Evolutionary conservation across 23 red algal genomes (phyloP), one percentile per base, ranked within the genome.

Genomic region (Gracilaria domingensis): DNA sequence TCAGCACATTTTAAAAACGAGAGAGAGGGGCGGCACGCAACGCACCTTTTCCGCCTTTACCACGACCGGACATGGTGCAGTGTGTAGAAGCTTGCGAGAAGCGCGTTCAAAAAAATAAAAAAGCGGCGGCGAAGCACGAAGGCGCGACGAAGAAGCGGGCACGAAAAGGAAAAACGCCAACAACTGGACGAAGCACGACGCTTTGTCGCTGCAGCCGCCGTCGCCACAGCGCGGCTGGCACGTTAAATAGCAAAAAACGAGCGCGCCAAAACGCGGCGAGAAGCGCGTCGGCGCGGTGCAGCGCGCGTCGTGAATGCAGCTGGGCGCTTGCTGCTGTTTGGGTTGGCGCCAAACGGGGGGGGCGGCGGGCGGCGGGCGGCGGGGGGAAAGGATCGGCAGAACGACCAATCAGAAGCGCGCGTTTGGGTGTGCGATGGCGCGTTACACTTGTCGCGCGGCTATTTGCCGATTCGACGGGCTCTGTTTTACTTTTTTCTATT

Each of bases 11-110:
- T 58, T 12, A 58, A 58, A 58, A 58, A 70, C 13, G 28, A 7
- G 25, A 70, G 65, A 38, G 65, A 17, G 18, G 65, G 25, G 4
- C 42, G 42, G 65, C 14, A 33, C 35, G 25, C 4, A 38, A 70
- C 65, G 28, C 4, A 88, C 84, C 84, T 67, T 88, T 88, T 40
- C 84, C 84, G 21, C 84, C 84, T 88, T 88, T 88, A 25, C 84
- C 84, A 39, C 84, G 84, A 28, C 84, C 84, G 59, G 84, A 76
- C 84, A 88, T 88, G 35, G 42, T 45, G 42, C 42, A 45, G 11
- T n/a, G n/a, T n/a, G n/a, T n/a, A n/a, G n/a, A n/a, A n/a, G n/a
- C n/a, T n/a, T n/a, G n/a, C 42, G 11, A 45, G 11, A 11, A 45
- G 42, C 42, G 42, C 42, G 11, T 7, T 4, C 42, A 45, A 45